Percentiles rank a stretch among this genome's conserved stretches.
Conservation (phyloP, 495 filamentous ascomycete species). For the Neurospora cerealis region DNA sequence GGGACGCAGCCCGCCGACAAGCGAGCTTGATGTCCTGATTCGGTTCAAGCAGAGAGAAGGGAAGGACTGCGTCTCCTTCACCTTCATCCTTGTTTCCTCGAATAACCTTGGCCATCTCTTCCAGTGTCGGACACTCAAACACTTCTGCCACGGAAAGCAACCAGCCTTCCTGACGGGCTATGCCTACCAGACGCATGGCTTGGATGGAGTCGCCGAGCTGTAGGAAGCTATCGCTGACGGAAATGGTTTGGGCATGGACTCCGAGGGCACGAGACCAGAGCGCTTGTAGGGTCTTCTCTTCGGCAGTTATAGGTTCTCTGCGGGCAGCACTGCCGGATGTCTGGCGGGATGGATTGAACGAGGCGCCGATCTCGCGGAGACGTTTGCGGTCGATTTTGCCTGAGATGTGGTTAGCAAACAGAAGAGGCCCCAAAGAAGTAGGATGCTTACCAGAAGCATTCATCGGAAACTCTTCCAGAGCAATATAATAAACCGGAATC, state of each 20-base stretch:
- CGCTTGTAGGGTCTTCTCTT: slow-evolving; percentile 18
- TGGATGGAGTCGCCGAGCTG: slow-evolving; percentile 58
- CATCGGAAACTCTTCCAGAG: slow-evolving; percentile 43
- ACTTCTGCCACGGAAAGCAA: slow-evolving; percentile 43
- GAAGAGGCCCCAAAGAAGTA: background rate
- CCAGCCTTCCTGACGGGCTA: slow-evolving; percentile 37
- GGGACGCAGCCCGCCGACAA: slow-evolving; percentile 28
- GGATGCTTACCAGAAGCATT: background rate
- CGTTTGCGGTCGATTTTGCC: slow-evolving; percentile 53
- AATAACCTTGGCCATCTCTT: slow-evolving; percentile 12
- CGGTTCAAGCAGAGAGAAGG: slow-evolving; percentile 8
- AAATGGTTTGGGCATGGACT: slow-evolving; percentile 24
- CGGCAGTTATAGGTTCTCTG: background rate
- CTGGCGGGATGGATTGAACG: background rate
- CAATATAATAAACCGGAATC: slow-evolving; percentile 53
- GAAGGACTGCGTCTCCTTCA: background rate
- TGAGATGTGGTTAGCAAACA: slow-evolving; percentile 26
- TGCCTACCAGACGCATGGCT: slow-evolving; percentile 56
- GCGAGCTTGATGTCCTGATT: background rate
- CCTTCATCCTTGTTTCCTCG: background rate
- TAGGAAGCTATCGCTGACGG: slow-evolving; percentile 50
- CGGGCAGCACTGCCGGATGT: background rate
- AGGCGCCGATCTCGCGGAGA: slow-evolving; percentile 30
- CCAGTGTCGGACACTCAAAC: slow-evolving; percentile 11
- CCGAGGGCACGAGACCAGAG: slow-evolving; percentile 22